Evolutionary conservation across 768 basidiomycete species (phyloP), one percentile per base, ranked within the genome.

Genomic region (Amanita fuliginea): DNA sequence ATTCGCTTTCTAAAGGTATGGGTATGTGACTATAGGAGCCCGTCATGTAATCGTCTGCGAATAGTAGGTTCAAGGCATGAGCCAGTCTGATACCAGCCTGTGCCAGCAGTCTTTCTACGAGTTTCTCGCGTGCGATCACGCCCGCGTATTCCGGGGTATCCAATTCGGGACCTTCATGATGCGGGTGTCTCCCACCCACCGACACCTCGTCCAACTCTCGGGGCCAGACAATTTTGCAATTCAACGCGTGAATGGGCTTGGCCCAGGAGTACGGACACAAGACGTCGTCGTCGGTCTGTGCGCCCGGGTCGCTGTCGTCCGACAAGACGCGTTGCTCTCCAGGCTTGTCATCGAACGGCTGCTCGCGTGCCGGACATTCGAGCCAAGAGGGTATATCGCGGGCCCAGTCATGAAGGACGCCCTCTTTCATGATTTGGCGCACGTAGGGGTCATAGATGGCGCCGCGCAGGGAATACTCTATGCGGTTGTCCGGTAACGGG

Each of bases 391-490:
- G 61, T 13, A 82, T 54, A 24, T 86, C 78, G 42, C 73, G 64
- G 11, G 69, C 60, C 83, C 85, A 93, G 59, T 77, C 75, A 37
- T 74, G 66, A 26, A 86, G 70, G 22, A 93, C 63, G 42, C 93
- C 93, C 62, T 97, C 90, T 76, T 78, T 80, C 59, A 94, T 75
- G 53, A 97, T 76, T 45, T 83, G 87, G 16, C 95, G 84, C 52
- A 98, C 75, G 64, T 83, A 89, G 0, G 87, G 75, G 65, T 92
- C 87, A 63, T 93, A 95, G 58, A 91, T 92, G 4, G 86, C 77
- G 3, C 82, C 87, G 16, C 78, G 77, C 10, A 96, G 74, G 9
- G 76, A 63, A 22, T 59, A 61, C 57, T 93, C 90, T 45, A 92
- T 73, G 43, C 76, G 72, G 4, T 71, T 69, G 54, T 77, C 74